A percentile compares a stretch with the other conserved stretches of the same genome.
Conservation (phyloP, 2,329 filamentous ascomycete genomes). For the Fusarium robinianum region DNA sequence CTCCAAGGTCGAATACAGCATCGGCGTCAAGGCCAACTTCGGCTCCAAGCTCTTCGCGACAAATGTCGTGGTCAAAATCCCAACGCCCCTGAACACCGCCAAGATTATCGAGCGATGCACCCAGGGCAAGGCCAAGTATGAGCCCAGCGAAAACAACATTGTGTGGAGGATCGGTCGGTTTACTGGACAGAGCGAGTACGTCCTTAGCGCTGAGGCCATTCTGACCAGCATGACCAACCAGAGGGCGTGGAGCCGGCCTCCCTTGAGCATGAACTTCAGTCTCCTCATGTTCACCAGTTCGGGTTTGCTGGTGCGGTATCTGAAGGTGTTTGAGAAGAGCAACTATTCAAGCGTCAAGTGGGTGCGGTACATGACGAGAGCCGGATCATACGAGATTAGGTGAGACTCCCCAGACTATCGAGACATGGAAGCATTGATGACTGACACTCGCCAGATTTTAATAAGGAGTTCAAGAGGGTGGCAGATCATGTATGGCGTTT, state of each 20-base stretch:
- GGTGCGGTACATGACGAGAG: conserved; percentile 98
- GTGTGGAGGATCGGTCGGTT: conserved; percentile 99
- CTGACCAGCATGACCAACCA: conserved; percentile 98
- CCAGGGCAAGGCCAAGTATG: conserved; percentile 97
- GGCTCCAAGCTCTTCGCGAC: conserved; percentile 95
- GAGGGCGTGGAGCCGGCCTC: conserved; percentile 93
- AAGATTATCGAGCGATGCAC: conserved; percentile 90
- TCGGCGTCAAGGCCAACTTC: conserved; percentile 96
- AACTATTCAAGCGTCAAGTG: conserved; percentile 99
- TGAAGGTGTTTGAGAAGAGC: conserved; percentile 99
- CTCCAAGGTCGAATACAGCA: conserved; percentile 98
- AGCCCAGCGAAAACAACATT: conserved; percentile 96
- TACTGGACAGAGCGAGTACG: conserved; percentile 95
- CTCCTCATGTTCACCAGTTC: conserved; percentile 98
- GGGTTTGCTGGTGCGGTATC: conserved; percentile 85
- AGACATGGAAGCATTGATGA: no score
- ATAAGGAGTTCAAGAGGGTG: conserved; percentile 29
- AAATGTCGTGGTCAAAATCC: conserved; percentile 92
- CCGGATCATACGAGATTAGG: conserved; percentile 96
- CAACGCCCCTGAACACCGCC: conserved; percentile 94
- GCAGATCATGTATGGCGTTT: conserved; percentile 39
- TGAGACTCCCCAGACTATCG: conserved; percentile 45
- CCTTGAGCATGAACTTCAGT: conserved; percentile 88
- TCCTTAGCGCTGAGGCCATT: conserved; percentile 89
- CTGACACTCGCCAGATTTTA: conserved; percentile 42